Base-by-base conservation (phyloP, 2,329 filamentous ascomycete species). In the Colletotrichum incanum region DNA sequence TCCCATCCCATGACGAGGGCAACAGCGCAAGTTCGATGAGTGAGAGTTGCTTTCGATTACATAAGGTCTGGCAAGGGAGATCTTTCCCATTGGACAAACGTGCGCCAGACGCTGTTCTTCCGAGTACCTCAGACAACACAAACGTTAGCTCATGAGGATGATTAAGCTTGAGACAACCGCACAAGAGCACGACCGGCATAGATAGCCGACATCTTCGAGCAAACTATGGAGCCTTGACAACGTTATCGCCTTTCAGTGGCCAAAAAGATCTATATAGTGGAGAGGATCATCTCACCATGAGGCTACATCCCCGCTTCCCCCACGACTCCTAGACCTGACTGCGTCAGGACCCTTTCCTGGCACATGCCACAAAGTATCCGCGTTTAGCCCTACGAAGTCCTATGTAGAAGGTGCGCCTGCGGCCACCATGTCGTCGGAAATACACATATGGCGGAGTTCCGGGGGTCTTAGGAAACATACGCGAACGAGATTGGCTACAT, bases 361-460 rank as follows among this genome's bases (percentile, higher is more conserved):
- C 58, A 26, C 16, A 37, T 16, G 20, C n/a, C 14, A 23, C n/a
- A 39, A 50, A 20, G 4, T 49, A 49, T 41, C 7, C 55, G 34
- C 56, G 18, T 70, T 34, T 70, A 70, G 62, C 54, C 67, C 39
- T 60, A 66, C 28, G 5, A 59, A 39, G 45, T 43, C 45, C 39
- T 54, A 31, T 31, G 28, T 31, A n/a, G 2, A 23, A 20, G 16
- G 20, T 20, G 28, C 12, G 23, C 41, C 66, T 41, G 50, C 28
- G 34, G 43, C 34, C 26, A 12, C 52, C 28, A n/a, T 54, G 12
- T 12, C n/a, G 39, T n/a, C 16, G 7, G 37, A 12, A 8, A 31
- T 12, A 26, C 16, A 23, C 7, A 37, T 1, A 31, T 14, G 39
- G 52, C 39, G 55, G 55, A 62, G 66, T 66, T 56, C 55, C 62